Percentiles rank a stretch among this genome's conserved stretches.
phyloP scores from a whole-genome alignment of 75 land plant species.

The Isoetes taiwanensis region DNA sequence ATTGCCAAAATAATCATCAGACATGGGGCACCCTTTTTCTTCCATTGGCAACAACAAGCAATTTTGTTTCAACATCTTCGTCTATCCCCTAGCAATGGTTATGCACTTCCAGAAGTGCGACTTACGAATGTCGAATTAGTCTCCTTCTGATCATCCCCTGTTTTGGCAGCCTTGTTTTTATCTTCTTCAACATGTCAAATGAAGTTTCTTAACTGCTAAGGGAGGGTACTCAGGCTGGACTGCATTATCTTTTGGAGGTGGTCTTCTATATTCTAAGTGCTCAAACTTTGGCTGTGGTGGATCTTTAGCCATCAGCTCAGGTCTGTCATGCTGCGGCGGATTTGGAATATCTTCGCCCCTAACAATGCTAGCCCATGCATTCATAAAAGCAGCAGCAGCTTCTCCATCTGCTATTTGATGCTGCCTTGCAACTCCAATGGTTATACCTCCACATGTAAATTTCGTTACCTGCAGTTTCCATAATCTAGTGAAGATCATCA shows the following conservation, averaged over 20 bases:
- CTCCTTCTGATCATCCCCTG: constrained; percentile 6
- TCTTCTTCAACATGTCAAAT: constrained; percentile 18
- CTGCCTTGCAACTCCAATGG: constrained; percentile 43
- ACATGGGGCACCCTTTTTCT: too few species aligned
- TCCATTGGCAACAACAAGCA: too few species aligned
- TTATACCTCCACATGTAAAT: constrained; percentile 40
- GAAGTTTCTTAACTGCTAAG: constrained; percentile 18
- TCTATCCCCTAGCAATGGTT: constrained; percentile 37
- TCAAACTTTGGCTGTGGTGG: constrained; percentile 36
- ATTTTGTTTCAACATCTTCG: too few species aligned
- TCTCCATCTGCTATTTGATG: constrained; percentile 54
- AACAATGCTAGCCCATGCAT: constrained; percentile 33
- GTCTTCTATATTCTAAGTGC: constrained; percentile 31
- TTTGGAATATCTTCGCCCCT: constrained; percentile 22
- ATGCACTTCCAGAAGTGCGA: constrained; percentile 48
- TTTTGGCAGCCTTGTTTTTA: constrained; percentile 15
- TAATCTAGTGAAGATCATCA: too few species aligned
- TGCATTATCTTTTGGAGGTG: constrained; percentile 7
- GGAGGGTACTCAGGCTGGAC: constrained; percentile 6
- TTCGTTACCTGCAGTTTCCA: constrained; percentile 23
- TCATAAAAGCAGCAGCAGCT: constrained; percentile 33
- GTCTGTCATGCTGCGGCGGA: constrained; percentile 26
- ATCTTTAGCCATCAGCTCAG: constrained; percentile 21
- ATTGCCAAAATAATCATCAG: too few species aligned
- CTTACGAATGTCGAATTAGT: constrained; percentile 37